phyloP scores from a whole-genome alignment of 2,329 filamentous ascomycete species.

The Hypoxylon sp. region DNA sequence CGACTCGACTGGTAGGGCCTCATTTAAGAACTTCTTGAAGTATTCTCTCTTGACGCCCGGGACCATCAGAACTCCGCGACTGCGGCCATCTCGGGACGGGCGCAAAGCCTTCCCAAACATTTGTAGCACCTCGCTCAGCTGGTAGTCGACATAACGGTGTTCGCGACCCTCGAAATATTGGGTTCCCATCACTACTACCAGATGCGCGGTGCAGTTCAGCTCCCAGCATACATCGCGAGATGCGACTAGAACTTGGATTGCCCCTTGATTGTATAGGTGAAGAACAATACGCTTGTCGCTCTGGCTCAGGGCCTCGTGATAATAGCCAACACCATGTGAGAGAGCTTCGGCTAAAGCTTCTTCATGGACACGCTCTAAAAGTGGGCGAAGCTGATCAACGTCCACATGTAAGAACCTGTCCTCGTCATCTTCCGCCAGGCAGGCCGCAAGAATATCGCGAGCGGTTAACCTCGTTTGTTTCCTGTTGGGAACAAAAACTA shows the following conservation, averaged over 20 bases:
- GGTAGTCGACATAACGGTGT: slow-evolving; percentile 97
- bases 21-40: slow-evolving; percentile 98
- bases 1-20: slow-evolving; percentile 94
- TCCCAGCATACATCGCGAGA: slow-evolving; percentile 96
- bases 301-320: slow-evolving; percentile 89
- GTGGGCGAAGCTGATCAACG: slow-evolving; percentile 81
- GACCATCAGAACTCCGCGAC: slow-evolving; percentile 95
- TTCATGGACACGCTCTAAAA: slow-evolving; percentile 87
- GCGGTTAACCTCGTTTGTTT: slow-evolving; percentile 93
- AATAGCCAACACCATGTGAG: slow-evolving; percentile 95
- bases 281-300: slow-evolving; percentile 95
- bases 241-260: slow-evolving; percentile 83
- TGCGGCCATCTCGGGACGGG: slow-evolving; percentile 80
- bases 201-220: slow-evolving; percentile 85
- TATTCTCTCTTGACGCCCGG: slow-evolving; percentile 95
- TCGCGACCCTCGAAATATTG: slow-evolving; percentile 97
- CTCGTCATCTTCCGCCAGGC: slow-evolving; percentile 88
- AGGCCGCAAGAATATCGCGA: slow-evolving; percentile 87
- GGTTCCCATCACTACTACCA: slow-evolving; percentile 97
- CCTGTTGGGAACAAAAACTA: slow-evolving; percentile 91
- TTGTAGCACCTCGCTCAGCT: slow-evolving; percentile 91
- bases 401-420: slow-evolving; percentile 93
- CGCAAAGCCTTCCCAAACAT: slow-evolving; percentile 97
- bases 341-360: slow-evolving; percentile 88
- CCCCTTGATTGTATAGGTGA: slow-evolving; percentile 89